A percentile compares a stretch with the other conserved stretches of the same genome.
Evolutionary conservation across 75 land plant genomes (phyloP).

Genomic region (Pseudotsuga menziesii): DNA sequence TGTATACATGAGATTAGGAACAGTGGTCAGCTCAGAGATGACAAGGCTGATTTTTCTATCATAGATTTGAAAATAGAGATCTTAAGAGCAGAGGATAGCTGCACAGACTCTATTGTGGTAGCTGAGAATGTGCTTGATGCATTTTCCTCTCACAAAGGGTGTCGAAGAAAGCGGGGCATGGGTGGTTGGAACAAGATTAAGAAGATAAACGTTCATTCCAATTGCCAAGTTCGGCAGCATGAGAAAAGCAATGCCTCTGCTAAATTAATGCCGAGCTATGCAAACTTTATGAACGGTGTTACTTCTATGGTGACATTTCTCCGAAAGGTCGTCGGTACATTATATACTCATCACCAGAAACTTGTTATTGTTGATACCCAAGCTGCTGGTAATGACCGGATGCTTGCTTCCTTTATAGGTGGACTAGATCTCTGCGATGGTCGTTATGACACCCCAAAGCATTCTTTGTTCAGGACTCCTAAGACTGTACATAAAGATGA

Average conservation of each 20-base stretch:
- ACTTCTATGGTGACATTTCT: constrained; percentile 81
- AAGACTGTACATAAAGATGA: constrained; percentile 46
- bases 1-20: not conserved
- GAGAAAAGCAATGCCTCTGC: no score
- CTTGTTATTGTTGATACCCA: constrained; percentile 52
- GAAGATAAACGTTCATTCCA: not conserved
- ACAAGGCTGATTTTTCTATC: no score
- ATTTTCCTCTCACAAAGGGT: not conserved
- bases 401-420: constrained; percentile 59
- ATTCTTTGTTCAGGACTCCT: constrained; percentile 42
- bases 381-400: constrained; percentile 21
- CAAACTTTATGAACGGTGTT: no score
- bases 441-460: constrained; percentile 61
- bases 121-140: not conserved
- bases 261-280: no score
- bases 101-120: not conserved
- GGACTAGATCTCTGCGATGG: constrained; percentile 72
- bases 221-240: not conserved
- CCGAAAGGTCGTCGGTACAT: constrained; percentile 67
- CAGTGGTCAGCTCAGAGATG: no score
- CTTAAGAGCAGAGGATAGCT: not conserved
- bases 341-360: constrained; percentile 69
- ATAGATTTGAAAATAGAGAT: not conserved
- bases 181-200: not conserved
- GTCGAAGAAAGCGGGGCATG: not conserved